phyloP scores from a whole-genome alignment of 1,139 yeast genomes.

The Blastobotrys arbuscula region DNA sequence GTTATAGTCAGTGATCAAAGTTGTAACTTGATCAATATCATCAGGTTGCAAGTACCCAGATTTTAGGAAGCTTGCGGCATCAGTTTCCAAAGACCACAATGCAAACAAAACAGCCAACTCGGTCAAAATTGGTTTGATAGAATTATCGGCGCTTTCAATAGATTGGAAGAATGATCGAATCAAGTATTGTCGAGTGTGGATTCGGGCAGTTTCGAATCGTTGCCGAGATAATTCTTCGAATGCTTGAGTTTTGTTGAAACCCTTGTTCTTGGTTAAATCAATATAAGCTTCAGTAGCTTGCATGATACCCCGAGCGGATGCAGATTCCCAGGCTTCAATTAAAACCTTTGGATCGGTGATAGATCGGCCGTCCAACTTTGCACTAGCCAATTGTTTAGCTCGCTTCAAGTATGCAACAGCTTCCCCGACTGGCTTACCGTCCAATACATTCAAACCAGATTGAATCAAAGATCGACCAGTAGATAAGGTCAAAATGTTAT shows the following conservation, averaged over 20 bases:
- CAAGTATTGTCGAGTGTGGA: constrained; percentile 38
- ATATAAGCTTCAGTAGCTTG: constrained; percentile 33
- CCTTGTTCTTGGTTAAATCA: constrained; percentile 25
- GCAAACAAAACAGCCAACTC: constrained; percentile 58
- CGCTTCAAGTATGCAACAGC: constrained; percentile 31
- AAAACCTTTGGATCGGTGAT: constrained; percentile 32
- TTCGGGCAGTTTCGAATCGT: constrained; percentile 41
- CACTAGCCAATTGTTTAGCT: constrained; percentile 20
- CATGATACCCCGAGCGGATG: constrained; percentile 34
- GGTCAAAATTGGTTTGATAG: constrained; percentile 38
- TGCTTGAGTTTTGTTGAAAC: constrained; percentile 33
- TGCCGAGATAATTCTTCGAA: constrained; percentile 41
- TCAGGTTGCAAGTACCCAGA: constrained; percentile 44
- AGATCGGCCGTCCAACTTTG: constrained; percentile 27
- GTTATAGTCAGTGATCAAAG: constrained; percentile 35
- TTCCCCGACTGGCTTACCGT: constrained; percentile 31
- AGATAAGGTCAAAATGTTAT: constrained; percentile 75
- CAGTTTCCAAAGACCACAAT: constrained; percentile 65
- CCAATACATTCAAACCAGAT: constrained; percentile 29
- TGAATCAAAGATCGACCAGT: constrained; percentile 52
- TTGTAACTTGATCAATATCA: constrained; percentile 34
- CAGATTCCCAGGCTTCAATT: constrained; percentile 39
- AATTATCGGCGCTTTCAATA: constrained; percentile 26
- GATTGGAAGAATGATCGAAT: constrained; percentile 36
- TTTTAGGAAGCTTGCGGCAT: constrained; percentile 71